Percentiles rank a stretch among this genome's conserved stretches.
phyloP scores from a whole-genome alignment of 306 rosid species.

The Herpetospermum pedunculosum region DNA sequence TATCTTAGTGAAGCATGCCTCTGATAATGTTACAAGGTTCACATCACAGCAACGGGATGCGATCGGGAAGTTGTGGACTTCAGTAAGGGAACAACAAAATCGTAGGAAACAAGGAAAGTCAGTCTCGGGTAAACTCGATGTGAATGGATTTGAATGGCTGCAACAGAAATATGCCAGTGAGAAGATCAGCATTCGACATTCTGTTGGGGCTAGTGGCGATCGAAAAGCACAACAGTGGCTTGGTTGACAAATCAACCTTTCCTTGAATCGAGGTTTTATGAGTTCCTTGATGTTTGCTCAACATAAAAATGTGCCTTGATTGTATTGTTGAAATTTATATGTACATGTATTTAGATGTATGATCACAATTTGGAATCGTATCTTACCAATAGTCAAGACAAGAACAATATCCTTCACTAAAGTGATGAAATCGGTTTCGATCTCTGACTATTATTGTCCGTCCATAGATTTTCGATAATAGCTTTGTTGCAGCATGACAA shows the following conservation, averaged over 20 bases:
- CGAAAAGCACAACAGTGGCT: constrained; percentile 91
- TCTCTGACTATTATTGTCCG: constrained; percentile 52
- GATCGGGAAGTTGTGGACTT: constrained; percentile 71
- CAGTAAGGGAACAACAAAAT: constrained; percentile 65
- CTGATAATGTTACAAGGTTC: constrained; percentile 63
- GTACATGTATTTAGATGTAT: background rate
- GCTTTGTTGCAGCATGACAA: constrained; percentile 49
- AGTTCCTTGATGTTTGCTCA: background rate
- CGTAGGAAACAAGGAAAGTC: constrained; percentile 83
- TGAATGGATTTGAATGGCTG: constrained; percentile 81
- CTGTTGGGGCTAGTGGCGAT: constrained; percentile 78
- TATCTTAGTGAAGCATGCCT: constrained; percentile 80
- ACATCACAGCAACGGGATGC: constrained; percentile 74
- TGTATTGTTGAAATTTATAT: constrained; percentile 1
- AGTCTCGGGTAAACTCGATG: constrained; percentile 80
- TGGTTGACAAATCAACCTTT: constrained; percentile 32
- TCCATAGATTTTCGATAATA: constrained; percentile 46
- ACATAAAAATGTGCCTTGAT: background rate
- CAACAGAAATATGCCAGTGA: constrained; percentile 70
- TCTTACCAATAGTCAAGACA: constrained; percentile 39
- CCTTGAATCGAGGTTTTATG: background rate
- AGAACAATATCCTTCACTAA: constrained; percentile 50
- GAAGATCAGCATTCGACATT: constrained; percentile 82
- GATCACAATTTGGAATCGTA: background rate
- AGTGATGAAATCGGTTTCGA: constrained; percentile 57